Percentiles rank a stretch among this genome's conserved stretches.
Conservation (phyloP, 2,329 filamentous ascomycete species). For the Fusarium torreyae region DNA sequence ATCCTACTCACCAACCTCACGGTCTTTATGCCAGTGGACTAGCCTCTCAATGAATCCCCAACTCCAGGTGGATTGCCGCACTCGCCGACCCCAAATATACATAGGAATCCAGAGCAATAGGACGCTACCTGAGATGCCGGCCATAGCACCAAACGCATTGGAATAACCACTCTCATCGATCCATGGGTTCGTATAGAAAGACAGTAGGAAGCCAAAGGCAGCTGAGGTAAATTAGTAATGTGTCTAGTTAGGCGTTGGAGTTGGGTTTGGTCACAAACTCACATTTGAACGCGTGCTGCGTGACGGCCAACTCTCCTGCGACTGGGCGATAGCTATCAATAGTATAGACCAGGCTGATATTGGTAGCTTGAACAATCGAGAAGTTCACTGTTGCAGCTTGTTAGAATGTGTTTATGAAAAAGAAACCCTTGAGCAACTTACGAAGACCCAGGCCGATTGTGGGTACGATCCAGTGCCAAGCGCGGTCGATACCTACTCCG, state of each 20-base stretch:
- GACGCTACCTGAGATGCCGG: slow-evolving; percentile 64
- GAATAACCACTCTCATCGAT: slow-evolving; percentile 65
- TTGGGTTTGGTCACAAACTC: slow-evolving; percentile 39
- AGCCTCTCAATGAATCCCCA: slow-evolving; percentile 62
- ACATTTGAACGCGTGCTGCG: slow-evolving; percentile 70
- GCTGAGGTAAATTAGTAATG: slow-evolving; percentile 51
- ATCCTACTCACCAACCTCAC: slow-evolving; percentile 68
- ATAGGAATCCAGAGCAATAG: slow-evolving; percentile 65
- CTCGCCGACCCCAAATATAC: slow-evolving; percentile 65
- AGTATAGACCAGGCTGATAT: slow-evolving; percentile 69
- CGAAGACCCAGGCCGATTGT: slow-evolving; percentile 67
- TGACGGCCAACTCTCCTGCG: slow-evolving; percentile 68
- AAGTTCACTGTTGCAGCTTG: slow-evolving; percentile 59
- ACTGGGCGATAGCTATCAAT: slow-evolving; percentile 72
- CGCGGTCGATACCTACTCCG: slow-evolving; percentile 63
- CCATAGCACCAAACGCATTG: slow-evolving; percentile 70
- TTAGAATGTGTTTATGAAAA: accelerated
- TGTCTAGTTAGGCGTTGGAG: too few species aligned
- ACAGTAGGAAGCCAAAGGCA: slow-evolving; percentile 70
- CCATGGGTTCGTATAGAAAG: slow-evolving; percentile 74
- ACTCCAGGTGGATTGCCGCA: slow-evolving; percentile 63
- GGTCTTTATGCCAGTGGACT: slow-evolving; percentile 66
- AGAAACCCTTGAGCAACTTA: neutral
- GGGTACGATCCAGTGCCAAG: slow-evolving; percentile 69
- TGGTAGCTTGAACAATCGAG: slow-evolving; percentile 69